These are phyloP conservation scores for Polytolypa hystricis DNA, from an alignment of 2,329 filamentous ascomycete genomes.

Conservation along the genomic window DNA sequence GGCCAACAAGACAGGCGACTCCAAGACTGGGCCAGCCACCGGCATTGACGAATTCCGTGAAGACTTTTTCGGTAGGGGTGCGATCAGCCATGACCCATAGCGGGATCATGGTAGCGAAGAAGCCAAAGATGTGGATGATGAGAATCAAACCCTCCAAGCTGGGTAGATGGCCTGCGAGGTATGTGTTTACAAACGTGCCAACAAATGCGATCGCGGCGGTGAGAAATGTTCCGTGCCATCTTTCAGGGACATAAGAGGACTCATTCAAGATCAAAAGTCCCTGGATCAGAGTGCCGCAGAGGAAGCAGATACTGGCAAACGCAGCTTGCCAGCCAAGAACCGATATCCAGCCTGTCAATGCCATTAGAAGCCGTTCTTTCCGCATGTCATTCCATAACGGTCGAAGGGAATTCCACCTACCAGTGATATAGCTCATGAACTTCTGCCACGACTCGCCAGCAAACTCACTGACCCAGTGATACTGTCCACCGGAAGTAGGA, in stretches of 20 bases:
- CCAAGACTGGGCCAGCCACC: constrained; percentile 35
- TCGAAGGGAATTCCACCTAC: constrained; percentile 13
- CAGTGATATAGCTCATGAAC: constrained; percentile 37
- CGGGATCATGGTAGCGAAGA: constrained; percentile 42
- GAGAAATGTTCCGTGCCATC: constrained; percentile 42
- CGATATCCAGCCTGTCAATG: constrained; percentile 27
- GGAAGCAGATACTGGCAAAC: constrained; percentile 27
- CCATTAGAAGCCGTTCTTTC: background rate
- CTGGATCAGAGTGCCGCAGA: constrained; percentile 26
- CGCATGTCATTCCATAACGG: background rate
- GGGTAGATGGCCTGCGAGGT: constrained; percentile 33
- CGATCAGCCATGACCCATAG: constrained; percentile 33
- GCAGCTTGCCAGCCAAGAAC: constrained; percentile 34
- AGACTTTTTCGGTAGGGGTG: constrained; percentile 32
- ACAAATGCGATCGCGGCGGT: constrained; percentile 34
- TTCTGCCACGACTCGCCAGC: constrained; percentile 28
- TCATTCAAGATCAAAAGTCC: constrained; percentile 29
- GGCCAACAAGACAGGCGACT: constrained; percentile 31
- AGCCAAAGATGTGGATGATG: constrained; percentile 41
- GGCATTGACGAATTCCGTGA: constrained; percentile 38
- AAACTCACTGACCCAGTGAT: constrained; percentile 32
- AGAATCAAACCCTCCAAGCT: constrained; percentile 39
- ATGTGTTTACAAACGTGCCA: constrained; percentile 33
- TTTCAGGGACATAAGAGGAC: constrained; percentile 24
- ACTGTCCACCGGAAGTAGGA: constrained; percentile 34